These are phyloP conservation scores for Paraglomus occultum DNA, from an alignment of 192 early-diverging fungal genomes.

Conservation along the genomic window DNA sequence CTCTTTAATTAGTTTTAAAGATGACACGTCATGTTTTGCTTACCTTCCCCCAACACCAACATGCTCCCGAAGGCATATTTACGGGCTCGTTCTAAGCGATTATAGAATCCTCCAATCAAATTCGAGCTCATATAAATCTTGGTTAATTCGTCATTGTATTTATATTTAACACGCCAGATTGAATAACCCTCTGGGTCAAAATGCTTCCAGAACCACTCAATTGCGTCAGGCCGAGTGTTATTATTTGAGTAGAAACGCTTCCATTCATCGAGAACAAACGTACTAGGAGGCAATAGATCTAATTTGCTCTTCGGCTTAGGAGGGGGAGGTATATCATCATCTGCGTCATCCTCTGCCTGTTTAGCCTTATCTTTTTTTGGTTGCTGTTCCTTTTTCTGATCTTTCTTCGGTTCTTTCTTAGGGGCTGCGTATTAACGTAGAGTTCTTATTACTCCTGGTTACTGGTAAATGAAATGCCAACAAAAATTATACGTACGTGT, in stretches of 20 bases:
- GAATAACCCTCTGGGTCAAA: slow-evolving; percentile 86
- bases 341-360: slow-evolving; percentile 54
- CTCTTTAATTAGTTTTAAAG: neutral
- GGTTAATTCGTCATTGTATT: slow-evolving; percentile 94
- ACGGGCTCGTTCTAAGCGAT: slow-evolving; percentile 86
- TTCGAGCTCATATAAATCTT: slow-evolving; percentile 90
- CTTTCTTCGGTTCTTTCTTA: slow-evolving; percentile 69
- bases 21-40: neutral
- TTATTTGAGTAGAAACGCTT: slow-evolving; percentile 99
- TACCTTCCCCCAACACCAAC: slow-evolving; percentile 68
- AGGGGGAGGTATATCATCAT: slow-evolving; percentile 60
- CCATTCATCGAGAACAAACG: slow-evolving; percentile 88
- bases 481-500: slow-evolving; percentile 10
- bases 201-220: slow-evolving; percentile 95
- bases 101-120: slow-evolving; percentile 91
- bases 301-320: slow-evolving; percentile 92
- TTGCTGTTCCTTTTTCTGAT: slow-evolving; percentile 53
- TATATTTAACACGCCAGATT: slow-evolving; percentile 91
- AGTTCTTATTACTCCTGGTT: neutral
- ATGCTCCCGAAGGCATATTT: slow-evolving; percentile 95
- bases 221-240: slow-evolving; percentile 78
- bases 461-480: neutral
- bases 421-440: slow-evolving; percentile 36
- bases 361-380: slow-evolving; percentile 55
- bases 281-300: slow-evolving; percentile 80